Evolutionary conservation across 2,329 filamentous ascomycete species (phyloP).

Genomic region (Pochonia chlamydosporia): DNA sequence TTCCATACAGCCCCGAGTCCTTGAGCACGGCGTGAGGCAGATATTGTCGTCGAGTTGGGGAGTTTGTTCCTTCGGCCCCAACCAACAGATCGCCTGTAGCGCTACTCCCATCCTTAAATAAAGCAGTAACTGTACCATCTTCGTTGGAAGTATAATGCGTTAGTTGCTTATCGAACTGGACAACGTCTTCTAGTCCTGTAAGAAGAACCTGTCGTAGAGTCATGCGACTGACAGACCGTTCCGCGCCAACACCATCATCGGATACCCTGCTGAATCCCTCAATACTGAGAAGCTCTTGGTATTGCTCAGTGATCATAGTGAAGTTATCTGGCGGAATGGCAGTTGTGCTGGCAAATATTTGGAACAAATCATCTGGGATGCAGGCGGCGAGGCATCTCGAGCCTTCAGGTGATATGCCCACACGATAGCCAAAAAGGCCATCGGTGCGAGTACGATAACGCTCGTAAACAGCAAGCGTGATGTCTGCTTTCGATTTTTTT

Average conservation of each 20-base stretch:
- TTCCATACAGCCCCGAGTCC: constrained; percentile 9
- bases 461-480: constrained; percentile 13
- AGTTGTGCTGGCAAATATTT: constrained; percentile 11
- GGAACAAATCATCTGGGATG: constrained; percentile 9
- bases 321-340: constrained; percentile 9
- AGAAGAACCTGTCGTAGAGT: constrained; percentile 13
- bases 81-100: constrained; percentile 10
- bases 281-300: constrained; percentile 6
- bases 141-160: constrained; percentile 6
- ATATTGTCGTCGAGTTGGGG: constrained; percentile 10
- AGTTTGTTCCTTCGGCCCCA: constrained; percentile 13
- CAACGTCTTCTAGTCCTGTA: constrained; percentile 10
- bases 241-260: constrained; percentile 9
- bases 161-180: constrained; percentile 12
- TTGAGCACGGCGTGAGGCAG: constrained; percentile 10
- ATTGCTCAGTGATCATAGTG: constrained; percentile 11
- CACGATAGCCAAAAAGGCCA: constrained; percentile 15
- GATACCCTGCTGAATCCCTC: constrained; percentile 7
- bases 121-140: constrained; percentile 10
- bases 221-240: constrained; percentile 15
- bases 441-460: constrained; percentile 12
- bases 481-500: constrained; percentile 7
- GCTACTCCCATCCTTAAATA: constrained; percentile 11
- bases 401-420: constrained; percentile 16
- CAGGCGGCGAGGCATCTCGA: constrained; percentile 11